Evolutionary conservation across 1,284 basidiomycete genomes (phyloP).

Genomic region (Trichosporon coremiiforme): DNA sequence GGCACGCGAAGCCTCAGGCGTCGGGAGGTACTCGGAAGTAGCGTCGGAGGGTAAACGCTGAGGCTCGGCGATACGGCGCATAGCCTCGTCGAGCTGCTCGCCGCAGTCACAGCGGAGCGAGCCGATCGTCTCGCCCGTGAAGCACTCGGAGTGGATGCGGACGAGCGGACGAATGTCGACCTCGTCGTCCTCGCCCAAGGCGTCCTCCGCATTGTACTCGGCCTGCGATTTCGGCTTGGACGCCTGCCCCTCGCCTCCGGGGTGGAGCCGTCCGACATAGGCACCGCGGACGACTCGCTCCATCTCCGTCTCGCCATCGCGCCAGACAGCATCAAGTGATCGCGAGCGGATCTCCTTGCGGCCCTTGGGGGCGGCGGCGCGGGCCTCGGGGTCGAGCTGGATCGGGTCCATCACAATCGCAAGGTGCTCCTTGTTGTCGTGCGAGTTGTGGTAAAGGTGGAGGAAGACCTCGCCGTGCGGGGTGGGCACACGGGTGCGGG

Average conservation of each 20-base stretch:
- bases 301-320: constrained; percentile 82
- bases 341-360: constrained; percentile 70
- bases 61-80: constrained; percentile 83
- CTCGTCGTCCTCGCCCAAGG: constrained; percentile 24
- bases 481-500: constrained; percentile 94
- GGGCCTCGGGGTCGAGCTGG: constrained; percentile 63
- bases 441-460: constrained; percentile 74
- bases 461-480: constrained; percentile 92
- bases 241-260: constrained; percentile 42
- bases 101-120: constrained; percentile 99
- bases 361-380: constrained; percentile 39
- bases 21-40: constrained; percentile 36
- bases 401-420: constrained; percentile 92
- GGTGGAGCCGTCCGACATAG: constrained; percentile 75
- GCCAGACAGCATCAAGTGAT: constrained; percentile 84
- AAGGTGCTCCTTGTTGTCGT: constrained; percentile 98
- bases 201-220: constrained; percentile 23
- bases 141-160: constrained; percentile 97
- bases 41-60: constrained; percentile 41
- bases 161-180: constrained; percentile 70
- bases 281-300: constrained; percentile 93
- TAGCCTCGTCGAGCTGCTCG: constrained; percentile 95
- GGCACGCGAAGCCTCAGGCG: constrained; percentile 47
- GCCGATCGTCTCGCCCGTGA: constrained; percentile 97
- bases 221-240: constrained; percentile 32